Evolutionary conservation across 176 grass and related monocot genomes (phyloP).

Genomic region (Carex cristatella): DNA sequence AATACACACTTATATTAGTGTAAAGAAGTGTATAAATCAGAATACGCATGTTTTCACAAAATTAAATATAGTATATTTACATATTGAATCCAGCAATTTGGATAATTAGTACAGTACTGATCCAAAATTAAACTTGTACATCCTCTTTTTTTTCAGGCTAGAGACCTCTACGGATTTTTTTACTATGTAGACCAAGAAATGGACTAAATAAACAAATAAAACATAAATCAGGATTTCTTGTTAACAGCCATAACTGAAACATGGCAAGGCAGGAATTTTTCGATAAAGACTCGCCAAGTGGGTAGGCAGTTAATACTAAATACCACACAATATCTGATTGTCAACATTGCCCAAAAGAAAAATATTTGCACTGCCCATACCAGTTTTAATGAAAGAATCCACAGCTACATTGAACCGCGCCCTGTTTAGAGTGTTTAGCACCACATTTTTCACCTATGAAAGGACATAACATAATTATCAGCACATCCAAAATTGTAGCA

Average conservation of each 20-base stretch:
- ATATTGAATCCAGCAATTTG: not conserved
- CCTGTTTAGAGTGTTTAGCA: conserved; percentile 94
- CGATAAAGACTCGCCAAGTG: not conserved
- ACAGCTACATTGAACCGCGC: conserved; percentile 94
- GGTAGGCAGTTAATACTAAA: not conserved
- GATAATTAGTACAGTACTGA: not conserved
- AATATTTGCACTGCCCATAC: conserved; percentile 31
- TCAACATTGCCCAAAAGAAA: not conserved
- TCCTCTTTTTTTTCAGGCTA: not conserved
- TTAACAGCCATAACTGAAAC: not conserved
- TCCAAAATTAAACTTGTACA: not conserved
- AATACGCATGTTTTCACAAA: not conserved
- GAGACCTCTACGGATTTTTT: not conserved
- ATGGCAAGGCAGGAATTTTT: not conserved
- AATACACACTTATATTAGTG: not conserved
- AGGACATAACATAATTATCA: conserved; percentile 18
- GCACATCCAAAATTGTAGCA: not conserved
- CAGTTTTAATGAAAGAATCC: conserved; percentile 97
- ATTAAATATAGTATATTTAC: not conserved
- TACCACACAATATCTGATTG: not conserved
- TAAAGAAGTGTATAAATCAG: not conserved
- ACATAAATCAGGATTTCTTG: not conserved
- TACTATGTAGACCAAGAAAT: not conserved
- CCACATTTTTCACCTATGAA: conserved; percentile 91
- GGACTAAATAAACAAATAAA: not conserved